A percentile compares a stretch with the other conserved stretches of the same genome.
Evolutionary conservation across 768 basidiomycete species (phyloP).

Genomic region (Infundibulicybe gibba): DNA sequence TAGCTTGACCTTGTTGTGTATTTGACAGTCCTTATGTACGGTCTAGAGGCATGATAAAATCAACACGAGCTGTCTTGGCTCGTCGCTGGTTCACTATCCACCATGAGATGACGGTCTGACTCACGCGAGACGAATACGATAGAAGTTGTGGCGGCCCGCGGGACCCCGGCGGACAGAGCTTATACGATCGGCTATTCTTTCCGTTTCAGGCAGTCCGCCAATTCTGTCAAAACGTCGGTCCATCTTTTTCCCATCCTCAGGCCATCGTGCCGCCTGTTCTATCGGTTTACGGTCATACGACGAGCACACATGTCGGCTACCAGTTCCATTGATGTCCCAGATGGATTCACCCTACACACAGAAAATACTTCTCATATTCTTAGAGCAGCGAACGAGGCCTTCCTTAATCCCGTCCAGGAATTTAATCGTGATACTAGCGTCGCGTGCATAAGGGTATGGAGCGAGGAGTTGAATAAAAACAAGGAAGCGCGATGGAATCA

Average conservation of each 20-base stretch:
- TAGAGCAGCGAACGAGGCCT: slow-evolving; percentile 78
- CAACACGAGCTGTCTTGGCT: no score
- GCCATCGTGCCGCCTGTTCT: slow-evolving; percentile 18
- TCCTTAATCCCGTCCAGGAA: slow-evolving; percentile 96
- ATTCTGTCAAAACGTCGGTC: slow-evolving; percentile 11
- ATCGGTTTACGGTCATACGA: not conserved
- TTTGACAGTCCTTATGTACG: no score
- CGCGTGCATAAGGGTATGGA: slow-evolving; percentile 88
- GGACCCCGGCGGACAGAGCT: no score
- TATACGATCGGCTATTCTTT: no score
- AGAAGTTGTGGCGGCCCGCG: no score
- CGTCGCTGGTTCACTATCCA: no score
- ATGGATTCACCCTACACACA: slow-evolving; percentile 74
- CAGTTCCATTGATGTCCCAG: slow-evolving; percentile 45
- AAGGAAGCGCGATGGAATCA: slow-evolving; percentile 63
- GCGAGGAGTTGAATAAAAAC: slow-evolving; percentile 60
- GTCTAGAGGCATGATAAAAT: no score
- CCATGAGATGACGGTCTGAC: no score
- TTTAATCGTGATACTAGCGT: slow-evolving; percentile 96
- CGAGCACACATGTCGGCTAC: slow-evolving; percentile 18
- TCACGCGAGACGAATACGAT: no score
- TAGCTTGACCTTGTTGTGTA: no score
- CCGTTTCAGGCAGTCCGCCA: no score
- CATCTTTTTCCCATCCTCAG: slow-evolving; percentile 11
- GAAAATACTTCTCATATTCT: slow-evolving; percentile 84